Conservation (phyloP, 1,284 basidiomycete genomes). For the Chalciporus sp. region DNA sequence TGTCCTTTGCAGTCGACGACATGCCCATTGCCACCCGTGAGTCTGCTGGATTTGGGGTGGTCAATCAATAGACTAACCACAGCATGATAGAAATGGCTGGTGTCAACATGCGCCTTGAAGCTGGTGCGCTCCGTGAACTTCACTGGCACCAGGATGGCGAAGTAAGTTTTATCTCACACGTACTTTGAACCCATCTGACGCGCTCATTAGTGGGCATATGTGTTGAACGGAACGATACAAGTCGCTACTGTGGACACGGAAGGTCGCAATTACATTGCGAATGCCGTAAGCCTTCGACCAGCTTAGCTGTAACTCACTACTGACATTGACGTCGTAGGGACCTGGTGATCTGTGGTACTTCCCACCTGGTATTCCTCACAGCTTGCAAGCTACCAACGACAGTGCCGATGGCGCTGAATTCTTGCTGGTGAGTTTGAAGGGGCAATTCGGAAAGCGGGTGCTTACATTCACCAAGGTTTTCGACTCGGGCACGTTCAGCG, state of each 20-base stretch:
- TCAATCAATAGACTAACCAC: not conserved
- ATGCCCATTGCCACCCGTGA: constrained; percentile 58
- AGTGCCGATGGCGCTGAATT: constrained; percentile 66
- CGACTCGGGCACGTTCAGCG: constrained; percentile 64
- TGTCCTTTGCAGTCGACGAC: constrained; percentile 42
- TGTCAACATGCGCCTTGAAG: constrained; percentile 70
- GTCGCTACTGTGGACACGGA: constrained; percentile 61
- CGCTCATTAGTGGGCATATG: constrained; percentile 58
- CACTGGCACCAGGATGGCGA: constrained; percentile 73
- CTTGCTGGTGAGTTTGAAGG: constrained; percentile 43
- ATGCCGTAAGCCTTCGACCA: constrained; percentile 43
- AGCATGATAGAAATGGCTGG: constrained; percentile 58
- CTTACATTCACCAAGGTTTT: constrained; percentile 41
- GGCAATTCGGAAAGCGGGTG: not conserved
- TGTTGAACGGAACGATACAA: constrained; percentile 64
- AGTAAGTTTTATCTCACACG: not conserved
- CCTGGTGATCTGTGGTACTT: constrained; percentile 63
- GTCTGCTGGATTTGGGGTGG: constrained; percentile 13
- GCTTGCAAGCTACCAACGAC: constrained; percentile 59
- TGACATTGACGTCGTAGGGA: not conserved
- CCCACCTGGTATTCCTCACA: constrained; percentile 67
- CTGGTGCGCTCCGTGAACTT: constrained; percentile 51
- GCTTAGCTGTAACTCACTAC: not conserved
- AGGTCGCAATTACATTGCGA: constrained; percentile 63
- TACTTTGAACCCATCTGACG: not conserved